phyloP scores from a whole-genome alignment of 164 flowering plant species.

The Macadamia integrifolia region DNA sequence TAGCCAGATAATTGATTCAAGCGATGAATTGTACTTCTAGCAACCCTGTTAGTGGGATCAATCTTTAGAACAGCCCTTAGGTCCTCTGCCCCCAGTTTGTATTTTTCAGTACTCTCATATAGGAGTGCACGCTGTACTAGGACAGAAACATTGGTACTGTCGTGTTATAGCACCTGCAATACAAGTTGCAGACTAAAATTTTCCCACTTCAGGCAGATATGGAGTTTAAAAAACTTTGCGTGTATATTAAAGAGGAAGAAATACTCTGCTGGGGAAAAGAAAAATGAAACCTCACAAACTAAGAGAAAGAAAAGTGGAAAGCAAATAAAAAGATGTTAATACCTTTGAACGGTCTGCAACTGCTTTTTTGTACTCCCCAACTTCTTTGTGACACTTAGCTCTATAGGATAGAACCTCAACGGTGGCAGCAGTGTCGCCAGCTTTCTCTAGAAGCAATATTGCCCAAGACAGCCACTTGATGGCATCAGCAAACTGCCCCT shows the following conservation, averaged over 20 bases:
- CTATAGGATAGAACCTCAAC: slow-evolving; percentile 66
- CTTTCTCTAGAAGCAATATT: slow-evolving; percentile 61
- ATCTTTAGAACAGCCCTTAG: slow-evolving; percentile 80
- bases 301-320: background rate
- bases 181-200: background rate
- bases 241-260: background rate
- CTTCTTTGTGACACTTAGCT: slow-evolving; percentile 98
- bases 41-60: slow-evolving; percentile 87
- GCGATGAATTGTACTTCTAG: slow-evolving; percentile 93
- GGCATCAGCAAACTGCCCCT: slow-evolving; percentile 97
- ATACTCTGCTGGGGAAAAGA: background rate
- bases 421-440: slow-evolving; percentile 45
- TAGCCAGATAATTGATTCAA: slow-evolving; percentile 69
- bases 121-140: slow-evolving; percentile 93
- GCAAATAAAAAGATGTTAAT: slow-evolving; percentile 10
- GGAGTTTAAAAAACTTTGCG: background rate
- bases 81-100: slow-evolving; percentile 97
- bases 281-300: background rate
- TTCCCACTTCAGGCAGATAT: background rate
- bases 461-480: slow-evolving; percentile 99
- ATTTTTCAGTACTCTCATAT: slow-evolving; percentile 95
- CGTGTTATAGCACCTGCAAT: background rate
- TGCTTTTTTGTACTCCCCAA: slow-evolving; percentile 97
- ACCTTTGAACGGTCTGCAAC: slow-evolving; percentile 96
- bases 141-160: slow-evolving; percentile 46